Conservation (phyloP, 1,139 yeast genomes). For the Pichia inconspicua region DNA sequence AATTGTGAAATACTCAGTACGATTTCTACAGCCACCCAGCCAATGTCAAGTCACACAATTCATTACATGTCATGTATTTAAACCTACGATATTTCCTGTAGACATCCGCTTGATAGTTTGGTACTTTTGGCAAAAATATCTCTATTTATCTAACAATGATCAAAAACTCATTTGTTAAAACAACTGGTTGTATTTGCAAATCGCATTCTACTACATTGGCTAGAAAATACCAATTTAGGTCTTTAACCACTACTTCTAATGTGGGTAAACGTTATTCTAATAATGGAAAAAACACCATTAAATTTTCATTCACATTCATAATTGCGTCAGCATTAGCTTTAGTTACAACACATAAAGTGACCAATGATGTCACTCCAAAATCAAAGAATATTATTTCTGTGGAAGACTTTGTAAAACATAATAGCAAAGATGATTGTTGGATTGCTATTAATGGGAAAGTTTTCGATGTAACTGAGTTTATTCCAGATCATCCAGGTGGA, state of each 20-base stretch:
- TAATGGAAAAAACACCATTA: not conserved
- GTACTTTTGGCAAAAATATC: no score
- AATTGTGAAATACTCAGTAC: no score
- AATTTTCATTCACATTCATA: constrained; percentile 9
- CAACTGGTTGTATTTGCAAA: not conserved
- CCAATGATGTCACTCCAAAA: constrained; percentile 4
- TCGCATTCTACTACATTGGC: not conserved
- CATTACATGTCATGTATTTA: not conserved
- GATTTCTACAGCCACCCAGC: not conserved
- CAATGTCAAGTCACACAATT: not conserved
- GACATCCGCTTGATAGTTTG: no score
- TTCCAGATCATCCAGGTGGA: constrained; percentile 87
- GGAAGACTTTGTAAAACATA: constrained; percentile 61
- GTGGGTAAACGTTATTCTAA: not conserved
- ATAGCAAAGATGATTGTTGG: constrained; percentile 69
- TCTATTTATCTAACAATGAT: not conserved
- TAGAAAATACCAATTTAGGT: not conserved
- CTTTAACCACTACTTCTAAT: not conserved
- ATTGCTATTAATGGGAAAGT: constrained; percentile 78
- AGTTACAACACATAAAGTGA: not conserved
- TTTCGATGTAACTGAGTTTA: constrained; percentile 73
- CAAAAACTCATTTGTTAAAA: not conserved
- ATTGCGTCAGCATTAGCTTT: not conserved
- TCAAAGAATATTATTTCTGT: constrained; percentile 12
- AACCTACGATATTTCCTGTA: no score